These are phyloP conservation scores for Colletotrichum liaoningense DNA, from an alignment of 2,329 filamentous ascomycete genomes.

Conservation along the genomic window DNA sequence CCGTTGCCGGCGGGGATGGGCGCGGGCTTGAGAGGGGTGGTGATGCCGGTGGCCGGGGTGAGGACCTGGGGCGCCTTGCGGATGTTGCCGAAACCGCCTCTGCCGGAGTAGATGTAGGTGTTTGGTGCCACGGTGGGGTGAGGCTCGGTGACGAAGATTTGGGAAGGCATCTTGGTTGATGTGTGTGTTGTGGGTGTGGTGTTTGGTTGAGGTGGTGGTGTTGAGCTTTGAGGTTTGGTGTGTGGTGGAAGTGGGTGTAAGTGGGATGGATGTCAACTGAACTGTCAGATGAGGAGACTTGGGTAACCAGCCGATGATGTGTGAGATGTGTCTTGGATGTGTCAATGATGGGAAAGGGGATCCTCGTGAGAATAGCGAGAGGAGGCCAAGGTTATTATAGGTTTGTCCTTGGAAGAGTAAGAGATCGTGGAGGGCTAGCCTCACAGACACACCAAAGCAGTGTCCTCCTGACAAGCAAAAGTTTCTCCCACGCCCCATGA, in stretches of 20 bases:
- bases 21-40: conserved; percentile 58
- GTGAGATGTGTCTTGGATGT: conserved; percentile 13
- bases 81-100: conserved; percentile 68
- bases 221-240: background rate
- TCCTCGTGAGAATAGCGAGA: background rate
- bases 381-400: conserved; percentile 33
- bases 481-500: conserved; percentile 9
- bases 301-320: background rate
- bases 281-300: conserved; percentile 14
- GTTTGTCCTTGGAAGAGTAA: conserved; percentile 6
- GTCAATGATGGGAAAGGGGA: conserved; percentile 12
- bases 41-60: conserved; percentile 59
- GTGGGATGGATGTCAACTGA: conserved; percentile 20
- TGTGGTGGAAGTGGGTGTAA: conserved; percentile 21
- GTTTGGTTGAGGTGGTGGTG: background rate
- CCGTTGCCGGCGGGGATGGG: conserved; percentile 53
- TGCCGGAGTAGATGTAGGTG: conserved; percentile 63
- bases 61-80: conserved; percentile 54
- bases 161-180: conserved; percentile 50
- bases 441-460: conserved; percentile 13
- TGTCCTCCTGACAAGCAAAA: conserved; percentile 34
- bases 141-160: conserved; percentile 60
- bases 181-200: background rate
- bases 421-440: conserved; percentile 19
- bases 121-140: conserved; percentile 59